phyloP scores from a whole-genome alignment of 2,329 filamentous ascomycete genomes.

The Pleochaeta shiraiana region DNA sequence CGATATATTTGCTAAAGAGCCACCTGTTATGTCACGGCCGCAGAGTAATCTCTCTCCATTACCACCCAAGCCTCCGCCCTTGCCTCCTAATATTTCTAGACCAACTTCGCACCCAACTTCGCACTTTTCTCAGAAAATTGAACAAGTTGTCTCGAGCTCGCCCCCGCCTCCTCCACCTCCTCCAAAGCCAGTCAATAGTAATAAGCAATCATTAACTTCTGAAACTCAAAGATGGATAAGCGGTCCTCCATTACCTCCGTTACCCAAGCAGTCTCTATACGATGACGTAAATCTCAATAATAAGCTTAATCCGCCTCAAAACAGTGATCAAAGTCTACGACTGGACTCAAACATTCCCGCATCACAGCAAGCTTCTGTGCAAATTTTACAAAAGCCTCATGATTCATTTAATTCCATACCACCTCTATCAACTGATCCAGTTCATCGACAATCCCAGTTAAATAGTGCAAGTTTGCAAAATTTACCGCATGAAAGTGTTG shows the following conservation, averaged over 20 bases:
- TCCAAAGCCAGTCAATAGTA: constrained; percentile 14
- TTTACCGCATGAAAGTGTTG: background rate
- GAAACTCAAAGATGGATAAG: constrained; percentile 10
- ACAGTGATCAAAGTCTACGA: background rate
- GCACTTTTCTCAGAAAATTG: constrained; percentile 19
- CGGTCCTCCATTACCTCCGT: constrained; percentile 18
- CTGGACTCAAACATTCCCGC: background rate
- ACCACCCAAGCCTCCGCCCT: constrained; percentile 48
- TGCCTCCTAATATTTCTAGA: constrained; percentile 40
- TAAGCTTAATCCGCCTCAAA: background rate
- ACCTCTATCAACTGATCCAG: background rate
- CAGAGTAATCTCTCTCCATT: constrained; percentile 25
- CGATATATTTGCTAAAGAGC: constrained; percentile 85
- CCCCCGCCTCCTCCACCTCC: constrained; percentile 18
- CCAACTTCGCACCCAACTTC: too few relatives aligned
- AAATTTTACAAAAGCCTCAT: background rate
- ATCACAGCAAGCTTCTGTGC: background rate
- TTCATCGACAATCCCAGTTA: constrained; percentile 7
- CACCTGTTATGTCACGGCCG: constrained; percentile 62
- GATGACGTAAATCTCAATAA: constrained; percentile 6
- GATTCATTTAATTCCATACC: background rate
- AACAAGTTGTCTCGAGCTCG: constrained; percentile 12
- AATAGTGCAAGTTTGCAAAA: background rate
- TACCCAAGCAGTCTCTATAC: constrained; percentile 11
- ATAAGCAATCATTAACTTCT: constrained; percentile 7